Evolutionary conservation across 148 eudicot species (phyloP).

Genomic region (Nepenthes mirabilis): DNA sequence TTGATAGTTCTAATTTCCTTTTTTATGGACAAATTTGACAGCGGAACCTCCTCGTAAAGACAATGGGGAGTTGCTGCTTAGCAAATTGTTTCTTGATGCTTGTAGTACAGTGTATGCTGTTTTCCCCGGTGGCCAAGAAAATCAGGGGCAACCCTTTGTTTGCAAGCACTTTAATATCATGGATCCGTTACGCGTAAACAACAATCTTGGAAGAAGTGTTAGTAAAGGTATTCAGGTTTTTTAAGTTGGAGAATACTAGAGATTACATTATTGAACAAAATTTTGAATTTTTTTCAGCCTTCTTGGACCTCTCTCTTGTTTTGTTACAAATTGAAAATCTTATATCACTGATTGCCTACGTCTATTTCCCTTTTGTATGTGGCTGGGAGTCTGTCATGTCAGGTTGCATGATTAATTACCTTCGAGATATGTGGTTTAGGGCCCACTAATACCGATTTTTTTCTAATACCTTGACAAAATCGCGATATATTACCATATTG

Average conservation of each 20-base stretch:
- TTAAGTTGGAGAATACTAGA: background rate
- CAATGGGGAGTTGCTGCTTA: slow-evolving; percentile 53
- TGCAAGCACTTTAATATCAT: slow-evolving; percentile 83
- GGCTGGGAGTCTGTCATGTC: too few relatives aligned
- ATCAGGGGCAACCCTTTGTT: slow-evolving; percentile 56
- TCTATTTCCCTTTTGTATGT: too few relatives aligned
- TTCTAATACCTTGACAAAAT: too few relatives aligned
- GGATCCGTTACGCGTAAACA: slow-evolving; percentile 76
- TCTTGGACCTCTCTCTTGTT: too few relatives aligned
- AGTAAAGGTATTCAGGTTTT: slow-evolving; percentile 53
- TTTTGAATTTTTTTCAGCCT: background rate
- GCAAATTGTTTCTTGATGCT: slow-evolving; percentile 62
- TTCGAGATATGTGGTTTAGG: too few relatives aligned
- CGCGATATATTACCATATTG: too few relatives aligned
- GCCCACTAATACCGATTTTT: too few relatives aligned
- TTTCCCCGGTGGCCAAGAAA: slow-evolving; percentile 61
- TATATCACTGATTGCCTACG: too few relatives aligned
- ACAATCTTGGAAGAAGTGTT: slow-evolving; percentile 94
- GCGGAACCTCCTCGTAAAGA: slow-evolving; percentile 87
- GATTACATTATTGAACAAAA: background rate
- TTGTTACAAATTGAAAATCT: too few relatives aligned
- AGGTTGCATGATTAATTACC: too few relatives aligned
- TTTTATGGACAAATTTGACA: slow-evolving; percentile 16
- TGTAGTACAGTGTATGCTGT: slow-evolving; percentile 75
- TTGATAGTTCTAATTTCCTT: slow-evolving; percentile 3